Percentiles rank a stretch among this genome's conserved stretches.
These are phyloP conservation scores for Chenopodium quinoa DNA, from an alignment of 148 eudicot genomes.

Conservation along the genomic window DNA sequence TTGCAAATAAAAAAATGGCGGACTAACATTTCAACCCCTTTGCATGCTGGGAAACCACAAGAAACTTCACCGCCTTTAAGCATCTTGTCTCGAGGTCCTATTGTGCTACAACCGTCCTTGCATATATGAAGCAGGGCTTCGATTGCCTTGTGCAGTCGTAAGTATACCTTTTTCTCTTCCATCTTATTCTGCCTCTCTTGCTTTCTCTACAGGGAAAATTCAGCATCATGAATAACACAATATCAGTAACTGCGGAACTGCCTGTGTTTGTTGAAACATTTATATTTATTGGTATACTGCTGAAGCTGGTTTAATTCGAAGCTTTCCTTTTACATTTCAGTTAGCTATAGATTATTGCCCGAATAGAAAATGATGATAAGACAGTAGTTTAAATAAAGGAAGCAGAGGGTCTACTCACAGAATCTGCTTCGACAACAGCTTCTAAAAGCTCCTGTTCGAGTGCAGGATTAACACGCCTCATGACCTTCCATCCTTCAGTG, in stretches of 20 bases:
- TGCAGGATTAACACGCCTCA: constrained; percentile 59
- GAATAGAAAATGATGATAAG: neutral
- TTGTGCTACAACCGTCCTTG: constrained; percentile 76
- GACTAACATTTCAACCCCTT: constrained; percentile 64
- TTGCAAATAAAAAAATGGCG: constrained; percentile 70
- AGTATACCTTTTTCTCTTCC: constrained; percentile 63
- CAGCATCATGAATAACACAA: neutral
- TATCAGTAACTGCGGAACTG: neutral
- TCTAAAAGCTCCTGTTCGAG: constrained; percentile 85
- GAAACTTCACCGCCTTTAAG: constrained; percentile 51
- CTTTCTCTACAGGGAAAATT: constrained; percentile 46
- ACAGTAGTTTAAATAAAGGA: neutral
- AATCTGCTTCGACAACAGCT: constrained; percentile 69
- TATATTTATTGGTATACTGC: no score
- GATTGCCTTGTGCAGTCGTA: constrained; percentile 68
- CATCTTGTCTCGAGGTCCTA: constrained; percentile 69
- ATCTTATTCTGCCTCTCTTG: constrained; percentile 52
- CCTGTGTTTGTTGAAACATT: neutral
- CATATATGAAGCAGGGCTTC: constrained; percentile 81
- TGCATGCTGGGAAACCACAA: constrained; percentile 65
- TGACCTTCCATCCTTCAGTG: constrained; percentile 81
- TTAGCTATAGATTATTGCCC: no score
- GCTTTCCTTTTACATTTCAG: no score
- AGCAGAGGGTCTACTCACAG: constrained; percentile 46
- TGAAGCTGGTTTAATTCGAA: no score